Conservation (phyloP, 129 eudicot species). For the Chrysanthemum seticuspe region DNA sequence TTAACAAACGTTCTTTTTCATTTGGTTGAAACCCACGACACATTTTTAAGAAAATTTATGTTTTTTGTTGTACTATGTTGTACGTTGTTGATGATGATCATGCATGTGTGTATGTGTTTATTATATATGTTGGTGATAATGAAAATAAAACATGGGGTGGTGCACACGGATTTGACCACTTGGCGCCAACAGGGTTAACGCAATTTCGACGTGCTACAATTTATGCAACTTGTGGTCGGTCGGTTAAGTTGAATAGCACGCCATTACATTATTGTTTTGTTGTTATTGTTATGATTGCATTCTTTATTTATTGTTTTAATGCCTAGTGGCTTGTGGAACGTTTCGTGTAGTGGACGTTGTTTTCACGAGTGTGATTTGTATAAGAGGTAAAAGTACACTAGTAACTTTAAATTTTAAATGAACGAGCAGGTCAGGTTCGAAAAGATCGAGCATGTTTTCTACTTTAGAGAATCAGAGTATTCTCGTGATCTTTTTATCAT, state of each 20-base stretch:
- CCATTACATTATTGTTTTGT: not conserved
- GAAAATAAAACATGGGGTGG: slow-evolving; percentile 32
- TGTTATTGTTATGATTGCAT: not conserved
- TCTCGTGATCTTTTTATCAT: no score
- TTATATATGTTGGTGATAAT: slow-evolving; percentile 11
- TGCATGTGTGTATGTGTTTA: not conserved
- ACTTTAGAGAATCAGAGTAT: no score
- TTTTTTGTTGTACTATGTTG: not conserved
- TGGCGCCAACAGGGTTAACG: slow-evolving; percentile 21
- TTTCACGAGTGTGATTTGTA: not conserved
- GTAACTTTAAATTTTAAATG: no score
- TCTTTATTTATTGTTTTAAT: not conserved
- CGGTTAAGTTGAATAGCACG: not conserved
- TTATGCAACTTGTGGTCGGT: slow-evolving; percentile 4
- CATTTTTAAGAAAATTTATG: slow-evolving; percentile 29
- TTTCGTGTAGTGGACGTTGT: slow-evolving; percentile 6
- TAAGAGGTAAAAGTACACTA: no score
- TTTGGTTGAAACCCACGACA: slow-evolving; percentile 60
- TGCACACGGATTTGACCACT: slow-evolving; percentile 48
- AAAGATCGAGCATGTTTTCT: no score
- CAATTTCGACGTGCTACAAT: slow-evolving; percentile 20
- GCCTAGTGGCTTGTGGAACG: not conserved
- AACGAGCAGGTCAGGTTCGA: no score
- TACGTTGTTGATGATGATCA: not conserved
- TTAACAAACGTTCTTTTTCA: slow-evolving; percentile 50